Conservation (phyloP, 805 yeast species). For the Ogataea nitratoaversa region DNA sequence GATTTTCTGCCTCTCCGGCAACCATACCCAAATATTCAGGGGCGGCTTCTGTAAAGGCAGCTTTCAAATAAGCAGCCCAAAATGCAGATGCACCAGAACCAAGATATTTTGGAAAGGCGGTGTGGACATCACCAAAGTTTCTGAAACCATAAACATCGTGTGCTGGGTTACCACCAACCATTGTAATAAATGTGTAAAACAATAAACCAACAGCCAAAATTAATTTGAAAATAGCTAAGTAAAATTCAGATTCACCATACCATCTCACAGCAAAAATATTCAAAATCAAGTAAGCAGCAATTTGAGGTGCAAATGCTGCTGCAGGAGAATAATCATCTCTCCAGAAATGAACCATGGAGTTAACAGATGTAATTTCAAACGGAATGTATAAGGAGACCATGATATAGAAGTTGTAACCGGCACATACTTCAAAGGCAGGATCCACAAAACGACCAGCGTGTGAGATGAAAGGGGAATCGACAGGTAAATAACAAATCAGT, state of each 20-base stretch:
- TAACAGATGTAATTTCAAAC: conserved; percentile 44
- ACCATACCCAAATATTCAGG: conserved; percentile 41
- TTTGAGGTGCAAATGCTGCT: conserved; percentile 40
- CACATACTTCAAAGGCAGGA: conserved; percentile 32
- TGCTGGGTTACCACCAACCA: conserved; percentile 55
- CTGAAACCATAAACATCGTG: conserved; percentile 47
- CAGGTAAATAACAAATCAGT: conserved; percentile 34
- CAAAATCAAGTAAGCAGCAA: conserved; percentile 38
- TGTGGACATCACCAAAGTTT: conserved; percentile 1
- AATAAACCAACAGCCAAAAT: conserved; percentile 44
- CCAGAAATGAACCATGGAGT: conserved; percentile 53
- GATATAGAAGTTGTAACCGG: conserved; percentile 36
- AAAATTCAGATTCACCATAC: conserved; percentile 51
- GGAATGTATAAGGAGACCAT: conserved; percentile 45
- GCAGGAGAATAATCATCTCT: conserved; percentile 45
- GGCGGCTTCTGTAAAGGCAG: conserved; percentile 36
- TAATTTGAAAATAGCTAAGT: conserved; percentile 43
- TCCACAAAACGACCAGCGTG: conserved; percentile 37
- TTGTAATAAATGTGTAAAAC: conserved; percentile 46
- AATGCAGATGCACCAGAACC: conserved; percentile 41
- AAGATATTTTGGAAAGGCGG: conserved; percentile 43
- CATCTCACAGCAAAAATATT: conserved; percentile 45
- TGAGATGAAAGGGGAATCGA: conserved; percentile 34
- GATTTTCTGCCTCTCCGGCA: conserved; percentile 38
- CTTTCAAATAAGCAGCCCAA: conserved; percentile 32